These are phyloP conservation scores for Mortierella polycephala DNA, from an alignment of 371 early-diverging fungal genomes.

Conservation along the genomic window DNA sequence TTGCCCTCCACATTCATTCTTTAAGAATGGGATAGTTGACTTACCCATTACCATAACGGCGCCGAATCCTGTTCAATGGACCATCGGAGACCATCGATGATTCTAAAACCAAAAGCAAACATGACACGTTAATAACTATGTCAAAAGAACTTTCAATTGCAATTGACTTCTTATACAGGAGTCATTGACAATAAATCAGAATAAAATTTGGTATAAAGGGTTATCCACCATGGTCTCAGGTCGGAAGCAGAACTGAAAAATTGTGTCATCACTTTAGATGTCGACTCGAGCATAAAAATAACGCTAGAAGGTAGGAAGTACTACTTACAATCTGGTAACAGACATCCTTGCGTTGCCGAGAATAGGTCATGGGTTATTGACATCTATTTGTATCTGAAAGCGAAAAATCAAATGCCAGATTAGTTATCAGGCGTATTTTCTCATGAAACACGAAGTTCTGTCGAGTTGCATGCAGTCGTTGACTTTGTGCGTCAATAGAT, in stretches of 20 bases:
- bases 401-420: too few species aligned
- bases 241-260: slow-evolving; percentile 58
- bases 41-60: background rate
- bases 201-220: slow-evolving; percentile 45
- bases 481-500: slow-evolving; percentile 9
- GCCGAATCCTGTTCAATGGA: background rate
- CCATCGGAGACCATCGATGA: too few species aligned
- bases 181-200: slow-evolving; percentile 25
- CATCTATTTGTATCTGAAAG: too few species aligned
- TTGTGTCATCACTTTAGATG: slow-evolving; percentile 42
- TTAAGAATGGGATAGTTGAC: background rate
- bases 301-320: background rate
- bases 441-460: background rate
- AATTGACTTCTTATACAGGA: background rate
- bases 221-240: slow-evolving; percentile 55
- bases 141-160: slow-evolving; percentile 1
- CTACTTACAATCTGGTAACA: background rate
- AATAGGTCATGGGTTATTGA: too few species aligned
- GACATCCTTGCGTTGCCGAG: too few species aligned
- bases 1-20: slow-evolving; percentile 14
- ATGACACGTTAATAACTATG: background rate
- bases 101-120: background rate
- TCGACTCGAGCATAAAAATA: background rate
- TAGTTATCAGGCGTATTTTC: too few species aligned
- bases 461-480: background rate